A percentile compares a stretch with the other conserved stretches of the same genome.
Conservation (phyloP, 2,329 filamentous ascomycete genomes). For the Trichoderma guizhouense region DNA sequence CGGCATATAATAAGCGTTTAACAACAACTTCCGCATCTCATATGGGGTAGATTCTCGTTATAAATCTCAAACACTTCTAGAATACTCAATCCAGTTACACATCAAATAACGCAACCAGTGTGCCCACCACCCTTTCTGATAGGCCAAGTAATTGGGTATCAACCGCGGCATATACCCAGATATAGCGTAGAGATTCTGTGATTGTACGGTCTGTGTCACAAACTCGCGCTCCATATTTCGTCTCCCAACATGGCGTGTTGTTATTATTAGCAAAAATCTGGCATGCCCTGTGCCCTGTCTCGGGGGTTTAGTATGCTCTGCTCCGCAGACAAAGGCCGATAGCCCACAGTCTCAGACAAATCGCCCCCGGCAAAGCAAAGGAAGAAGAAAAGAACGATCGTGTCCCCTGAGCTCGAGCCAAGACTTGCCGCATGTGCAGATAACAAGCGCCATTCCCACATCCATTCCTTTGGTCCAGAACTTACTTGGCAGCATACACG, state of each 20-base stretch:
- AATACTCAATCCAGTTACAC: neutral
- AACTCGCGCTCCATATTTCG: neutral
- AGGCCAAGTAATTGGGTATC: neutral
- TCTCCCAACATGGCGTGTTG: neutral
- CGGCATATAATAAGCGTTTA: neutral
- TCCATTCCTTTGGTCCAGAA: neutral
- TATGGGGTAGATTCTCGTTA: neutral
- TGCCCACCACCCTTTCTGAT: neutral
- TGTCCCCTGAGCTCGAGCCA: neutral
- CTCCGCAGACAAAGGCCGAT: neutral
- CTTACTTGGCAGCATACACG: neutral
- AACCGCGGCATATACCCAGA: neutral
- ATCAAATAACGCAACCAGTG: neutral
- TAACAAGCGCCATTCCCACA: neutral
- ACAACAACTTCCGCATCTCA: neutral
- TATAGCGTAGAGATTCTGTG: neutral
- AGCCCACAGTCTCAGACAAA: neutral
- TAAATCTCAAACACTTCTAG: neutral
- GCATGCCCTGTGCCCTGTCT: constrained; percentile 10
- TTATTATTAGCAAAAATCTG: neutral
- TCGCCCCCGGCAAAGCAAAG: neutral
- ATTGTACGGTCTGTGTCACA: neutral
- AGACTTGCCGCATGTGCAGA: neutral
- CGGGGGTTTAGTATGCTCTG: neutral
- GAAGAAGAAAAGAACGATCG: neutral